Base-by-base conservation (phyloP, 2,329 filamentous ascomycete genomes). In the Diplodia seriata region DNA sequence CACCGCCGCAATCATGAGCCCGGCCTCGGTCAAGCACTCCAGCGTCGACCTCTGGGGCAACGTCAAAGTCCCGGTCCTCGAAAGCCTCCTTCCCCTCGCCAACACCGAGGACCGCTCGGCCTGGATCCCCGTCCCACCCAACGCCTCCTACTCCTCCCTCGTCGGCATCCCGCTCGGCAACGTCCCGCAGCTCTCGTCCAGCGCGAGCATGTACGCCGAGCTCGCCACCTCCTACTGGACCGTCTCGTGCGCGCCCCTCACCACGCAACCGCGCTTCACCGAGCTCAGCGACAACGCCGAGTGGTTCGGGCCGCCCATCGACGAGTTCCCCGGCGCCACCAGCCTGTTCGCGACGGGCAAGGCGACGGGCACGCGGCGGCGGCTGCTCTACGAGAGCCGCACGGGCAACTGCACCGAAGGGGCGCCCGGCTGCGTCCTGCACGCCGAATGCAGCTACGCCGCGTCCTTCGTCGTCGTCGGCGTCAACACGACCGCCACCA, bases 1-100 rank as follows among this genome's bases (percentile, higher is more conserved):
- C 53, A 36, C 53, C 8, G 29, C 53, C 53, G 53, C 53, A 1
- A 55, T 55, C 18, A 55, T 55, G 53, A 55, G 53, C n/a, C 53
- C 53, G 2, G 53, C 53, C 8, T 55, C 31, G 15, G 53, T 36
- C 31, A 55, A 36, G 18, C n/a, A 55, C 53, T 36, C 53, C 15
- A 36, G 29, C 29, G 29, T 55, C 53, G 53, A 36, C 31, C 31
- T 55, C 18, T 36, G 53, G 31, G 31, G 53, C 29, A 55, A 55
- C 29, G 53, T 55, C 53, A 55, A 36, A 20, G 18, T 55, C 15
- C 53, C 31, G 6, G n/a, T 11, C 7, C 18, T 33, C 53, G 53
- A 55, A 36, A n/a, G 2, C 9, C 50, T 29, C 1, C 31, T 38
- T 6, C 15, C 15, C 4, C 33, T 11, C 50, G 15, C 8, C 23